These are phyloP conservation scores for Chrysanthemum lavandulifolium DNA, from an alignment of 129 eudicot genomes.

Conservation along the genomic window DNA sequence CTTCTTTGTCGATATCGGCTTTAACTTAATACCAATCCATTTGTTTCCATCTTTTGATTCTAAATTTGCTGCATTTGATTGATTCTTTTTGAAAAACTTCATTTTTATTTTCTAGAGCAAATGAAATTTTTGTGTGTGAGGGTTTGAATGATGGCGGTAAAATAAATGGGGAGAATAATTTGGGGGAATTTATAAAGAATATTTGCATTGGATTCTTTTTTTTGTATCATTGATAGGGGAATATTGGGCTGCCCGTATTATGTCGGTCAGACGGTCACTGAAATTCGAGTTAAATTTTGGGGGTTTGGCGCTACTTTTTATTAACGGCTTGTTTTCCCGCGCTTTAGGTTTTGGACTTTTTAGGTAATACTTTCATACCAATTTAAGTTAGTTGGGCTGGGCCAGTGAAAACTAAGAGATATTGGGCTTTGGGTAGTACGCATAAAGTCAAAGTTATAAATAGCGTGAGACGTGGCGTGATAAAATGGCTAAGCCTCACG, in stretches of 20 bases:
- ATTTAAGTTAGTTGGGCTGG: background rate
- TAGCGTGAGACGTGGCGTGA: no score
- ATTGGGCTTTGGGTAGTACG: background rate
- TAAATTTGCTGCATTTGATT: slow-evolving; percentile 27
- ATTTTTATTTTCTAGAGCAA: background rate
- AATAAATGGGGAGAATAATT: slow-evolving; percentile 17
- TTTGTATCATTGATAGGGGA: no score
- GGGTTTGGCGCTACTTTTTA: slow-evolving; percentile 27
- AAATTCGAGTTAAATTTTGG: slow-evolving; percentile 22
- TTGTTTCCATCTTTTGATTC: slow-evolving; percentile 19
- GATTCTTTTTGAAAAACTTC: slow-evolving; percentile 36
- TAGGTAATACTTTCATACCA: background rate
- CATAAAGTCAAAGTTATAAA: no score
- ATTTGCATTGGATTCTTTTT: slow-evolving; percentile 31
- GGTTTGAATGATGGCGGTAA: slow-evolving; percentile 44
- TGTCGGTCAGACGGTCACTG: slow-evolving; percentile 38
- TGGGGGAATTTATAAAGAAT: slow-evolving; percentile 8
- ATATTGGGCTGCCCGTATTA: slow-evolving; percentile 41
- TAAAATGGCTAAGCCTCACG: no score
- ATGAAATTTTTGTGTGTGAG: background rate
- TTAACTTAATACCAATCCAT: slow-evolving; percentile 15
- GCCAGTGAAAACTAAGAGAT: background rate
- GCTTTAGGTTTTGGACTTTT: slow-evolving; percentile 1
- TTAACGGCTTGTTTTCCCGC: slow-evolving; percentile 73
- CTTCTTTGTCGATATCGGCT: no score